Base-by-base conservation (phyloP, 805 yeast species). In the Peterozyma toletana region DNA sequence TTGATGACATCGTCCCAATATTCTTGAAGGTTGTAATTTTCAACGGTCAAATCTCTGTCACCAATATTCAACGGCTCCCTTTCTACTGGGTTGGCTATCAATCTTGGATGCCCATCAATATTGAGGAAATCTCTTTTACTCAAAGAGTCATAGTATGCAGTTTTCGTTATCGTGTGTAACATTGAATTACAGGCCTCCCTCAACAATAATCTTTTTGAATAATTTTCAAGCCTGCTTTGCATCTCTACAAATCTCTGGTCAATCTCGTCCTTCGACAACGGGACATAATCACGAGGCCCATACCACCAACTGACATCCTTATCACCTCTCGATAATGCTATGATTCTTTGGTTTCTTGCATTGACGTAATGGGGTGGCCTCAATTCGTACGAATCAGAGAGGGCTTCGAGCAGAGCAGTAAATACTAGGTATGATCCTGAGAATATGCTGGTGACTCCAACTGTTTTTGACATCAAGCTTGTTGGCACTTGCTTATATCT, bases 251-350 rank as follows among this genome's bases (percentile, higher is more conserved):
- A 31, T 21, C 27, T 21, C 15, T 31, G 34, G 15, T 31, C 34
- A 11, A 44, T 13, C 29, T 44, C 44, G 11, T 33, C 27, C 11
- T 15, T 11, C 6, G 36, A 27, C 78, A 76, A 72, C 1, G 81
- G 80, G 49, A 54, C 59, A 54, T 64, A 70, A 36, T 64, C 56
- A 40, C 59, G 59, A 11, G 79, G 79, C 0, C 82, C 82, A 50
- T 58, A 67, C 78, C 77, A 77, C 57, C 68, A 63, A 44, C 63
- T 60, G 11, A 73, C 70, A 21, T 21, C 27, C 11, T 53, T 56
- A 39, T 58, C 67, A 30, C 71, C 76, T 37, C 58, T 60, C 46
- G 57, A 62, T 34, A 52, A 50, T 27, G 74, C 73, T 43, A 63
- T 40, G 13, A 52, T 50, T 14, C 71, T 56, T 52, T 68, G 68